A percentile compares a stretch with the other conserved stretches of the same genome.
Conservation (phyloP, 2,329 filamentous ascomycete genomes). For the Arachnomyces sp. region DNA sequence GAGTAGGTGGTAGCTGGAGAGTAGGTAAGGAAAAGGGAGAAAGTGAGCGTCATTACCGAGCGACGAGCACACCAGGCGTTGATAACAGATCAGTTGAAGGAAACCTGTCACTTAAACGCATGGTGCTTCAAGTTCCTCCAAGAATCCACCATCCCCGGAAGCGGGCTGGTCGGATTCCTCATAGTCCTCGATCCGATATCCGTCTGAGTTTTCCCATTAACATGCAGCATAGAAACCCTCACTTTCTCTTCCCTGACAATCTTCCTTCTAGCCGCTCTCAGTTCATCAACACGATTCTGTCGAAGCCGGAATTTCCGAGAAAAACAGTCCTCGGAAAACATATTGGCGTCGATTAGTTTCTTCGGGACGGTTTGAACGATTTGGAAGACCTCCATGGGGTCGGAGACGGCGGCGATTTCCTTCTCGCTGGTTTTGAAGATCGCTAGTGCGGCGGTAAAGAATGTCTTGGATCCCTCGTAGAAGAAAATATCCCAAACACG, state of each 20-base stretch:
- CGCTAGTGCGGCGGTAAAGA: constrained; percentile 83
- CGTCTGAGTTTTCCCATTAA: constrained; percentile 6
- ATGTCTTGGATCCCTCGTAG: constrained; percentile 86
- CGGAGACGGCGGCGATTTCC: constrained; percentile 68
- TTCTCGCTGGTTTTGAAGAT: constrained; percentile 83
- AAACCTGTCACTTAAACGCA: constrained; percentile 17
- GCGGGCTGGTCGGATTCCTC: constrained; percentile 6
- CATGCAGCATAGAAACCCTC: constrained; percentile 27
- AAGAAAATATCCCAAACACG: constrained; percentile 95
- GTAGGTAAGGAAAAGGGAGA: constrained; percentile 4
- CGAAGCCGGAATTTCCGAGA: constrained; percentile 70
- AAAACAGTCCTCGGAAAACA: constrained; percentile 74
- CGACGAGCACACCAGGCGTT: constrained; percentile 15
- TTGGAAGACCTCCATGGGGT: constrained; percentile 94
- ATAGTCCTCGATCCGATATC: constrained; percentile 6
- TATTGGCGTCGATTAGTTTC: constrained; percentile 70
- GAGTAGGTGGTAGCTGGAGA: neutral
- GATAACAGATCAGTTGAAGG: constrained; percentile 5
- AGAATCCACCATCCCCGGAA: constrained; percentile 4
- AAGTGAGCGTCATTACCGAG: constrained; percentile 13
- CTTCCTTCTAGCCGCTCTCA: constrained; percentile 59
- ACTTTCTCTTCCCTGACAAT: constrained; percentile 35
- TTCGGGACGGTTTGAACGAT: constrained; percentile 83
- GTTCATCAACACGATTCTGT: constrained; percentile 71
- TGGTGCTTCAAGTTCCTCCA: constrained; percentile 13